These are phyloP conservation scores for Carex scoparia DNA, from an alignment of 176 grass and related monocot species.

Conservation along the genomic window DNA sequence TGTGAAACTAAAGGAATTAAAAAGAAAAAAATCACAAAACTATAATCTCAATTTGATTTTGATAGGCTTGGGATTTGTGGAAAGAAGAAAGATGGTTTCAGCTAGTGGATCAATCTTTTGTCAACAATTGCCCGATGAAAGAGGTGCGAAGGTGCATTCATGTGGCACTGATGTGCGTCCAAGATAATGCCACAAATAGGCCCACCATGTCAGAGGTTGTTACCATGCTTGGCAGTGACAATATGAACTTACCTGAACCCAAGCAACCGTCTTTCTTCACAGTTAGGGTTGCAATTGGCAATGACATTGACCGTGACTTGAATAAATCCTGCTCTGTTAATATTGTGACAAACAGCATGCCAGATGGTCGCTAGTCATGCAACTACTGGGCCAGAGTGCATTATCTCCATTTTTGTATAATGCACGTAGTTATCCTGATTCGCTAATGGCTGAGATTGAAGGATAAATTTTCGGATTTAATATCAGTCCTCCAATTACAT, in stretches of 20 bases:
- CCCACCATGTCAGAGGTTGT: conserved; percentile 19
- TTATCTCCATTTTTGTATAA: neutral
- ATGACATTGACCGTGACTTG: neutral
- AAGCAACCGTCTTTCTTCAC: neutral
- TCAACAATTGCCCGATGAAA: neutral
- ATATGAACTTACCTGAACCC: neutral
- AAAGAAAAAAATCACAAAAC: too few relatives aligned
- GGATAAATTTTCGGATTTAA: neutral
- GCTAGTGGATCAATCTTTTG: neutral
- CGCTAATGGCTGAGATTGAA: too few relatives aligned
- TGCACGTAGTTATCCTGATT: too few relatives aligned
- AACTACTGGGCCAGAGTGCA: neutral
- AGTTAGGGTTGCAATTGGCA: neutral
- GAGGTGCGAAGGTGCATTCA: neutral
- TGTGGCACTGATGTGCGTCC: neutral
- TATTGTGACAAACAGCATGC: neutral
- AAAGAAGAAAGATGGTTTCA: conserved; percentile 8
- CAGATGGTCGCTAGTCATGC: conserved; percentile 1
- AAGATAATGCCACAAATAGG: neutral
- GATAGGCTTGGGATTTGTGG: neutral
- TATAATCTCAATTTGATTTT: neutral
- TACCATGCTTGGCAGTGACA: neutral
- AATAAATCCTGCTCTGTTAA: conserved; percentile 1
- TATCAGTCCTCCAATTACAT: too few relatives aligned
- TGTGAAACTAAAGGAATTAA: too few relatives aligned